These are phyloP conservation scores for Phialophora verrucosa DNA, from an alignment of 2,329 filamentous ascomycete species.

Conservation along the genomic window DNA sequence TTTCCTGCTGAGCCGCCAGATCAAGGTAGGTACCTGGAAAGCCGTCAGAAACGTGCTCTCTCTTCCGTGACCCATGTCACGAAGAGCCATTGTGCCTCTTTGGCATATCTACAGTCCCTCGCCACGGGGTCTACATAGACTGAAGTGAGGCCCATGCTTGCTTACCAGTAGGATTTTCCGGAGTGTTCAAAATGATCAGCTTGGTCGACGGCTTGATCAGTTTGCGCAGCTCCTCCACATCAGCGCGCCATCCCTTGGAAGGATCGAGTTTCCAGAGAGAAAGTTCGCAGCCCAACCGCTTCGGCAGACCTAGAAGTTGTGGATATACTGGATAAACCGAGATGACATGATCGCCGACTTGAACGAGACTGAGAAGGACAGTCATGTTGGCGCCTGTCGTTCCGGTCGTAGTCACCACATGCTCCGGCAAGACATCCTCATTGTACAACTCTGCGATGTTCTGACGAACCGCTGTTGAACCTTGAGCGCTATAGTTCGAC, in stretches of 20 bases:
- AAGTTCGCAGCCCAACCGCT: conserved; percentile 75
- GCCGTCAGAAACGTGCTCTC: not conserved
- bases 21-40: conserved; percentile 65
- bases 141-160: not conserved
- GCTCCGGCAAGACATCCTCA: conserved; percentile 56
- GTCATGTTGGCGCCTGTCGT: conserved; percentile 84
- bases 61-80: not conserved
- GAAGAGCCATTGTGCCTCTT: not conserved
- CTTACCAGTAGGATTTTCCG: conserved; percentile 73
- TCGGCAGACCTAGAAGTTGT: conserved; percentile 77
- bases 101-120: not conserved
- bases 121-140: not conserved
- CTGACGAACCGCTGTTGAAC: conserved; percentile 39
- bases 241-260: conserved; percentile 69
- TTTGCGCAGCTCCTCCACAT: conserved; percentile 67
- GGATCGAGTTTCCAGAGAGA: conserved; percentile 74
- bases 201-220: conserved; percentile 60
- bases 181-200: conserved; percentile 73
- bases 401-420: conserved; percentile 77
- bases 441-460: conserved; percentile 42
- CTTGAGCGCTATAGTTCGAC: conserved; percentile 41
- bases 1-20: conserved; percentile 63
- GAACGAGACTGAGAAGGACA: conserved; percentile 72
- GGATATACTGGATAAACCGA: conserved; percentile 89
- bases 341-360: conserved; percentile 77